Conservation (phyloP, 176 grass and related monocot species). For the Olyra latifolia region DNA sequence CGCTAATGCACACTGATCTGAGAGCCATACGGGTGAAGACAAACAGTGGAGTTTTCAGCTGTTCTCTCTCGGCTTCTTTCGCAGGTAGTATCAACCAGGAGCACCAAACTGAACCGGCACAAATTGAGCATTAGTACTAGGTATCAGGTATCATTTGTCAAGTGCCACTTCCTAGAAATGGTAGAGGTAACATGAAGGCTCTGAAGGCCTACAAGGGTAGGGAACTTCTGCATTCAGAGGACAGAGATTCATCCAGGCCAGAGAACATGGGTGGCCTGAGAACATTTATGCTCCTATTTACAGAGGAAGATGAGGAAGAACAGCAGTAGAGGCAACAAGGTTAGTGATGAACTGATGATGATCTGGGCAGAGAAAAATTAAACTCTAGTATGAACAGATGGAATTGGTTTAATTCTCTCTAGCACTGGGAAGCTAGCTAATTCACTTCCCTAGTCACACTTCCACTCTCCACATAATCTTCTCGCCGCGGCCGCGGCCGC, state of each 20-base stretch:
- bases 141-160: conserved; percentile 25
- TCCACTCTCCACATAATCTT: conserved; percentile 77
- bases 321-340: conserved; percentile 4
- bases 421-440: conserved; percentile 7
- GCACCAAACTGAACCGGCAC: not conserved
- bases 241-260: conserved; percentile 61
- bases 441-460: conserved; percentile 34
- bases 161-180: conserved; percentile 19
- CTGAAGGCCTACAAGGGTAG: conserved; percentile 1
- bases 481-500: conserved; percentile 20
- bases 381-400: conserved; percentile 60
- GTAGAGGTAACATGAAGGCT: conserved; percentile 3
- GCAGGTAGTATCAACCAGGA: not conserved
- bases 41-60: not conserved
- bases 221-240: conserved; percentile 67
- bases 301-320: conserved; percentile 32
- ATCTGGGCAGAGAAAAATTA: conserved; percentile 28
- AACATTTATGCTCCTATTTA: conserved; percentile 65
- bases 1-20: not conserved
- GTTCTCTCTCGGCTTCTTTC: not conserved
- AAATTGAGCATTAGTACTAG: conserved; percentile 33
- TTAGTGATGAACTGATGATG: conserved; percentile 3
- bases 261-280: conserved; percentile 22
- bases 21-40: not conserved
- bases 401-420: conserved; percentile 45